A percentile compares a stretch with the other conserved stretches of the same genome.
Conservation (phyloP, 768 basidiomycete species). For the Trametes maxima region DNA sequence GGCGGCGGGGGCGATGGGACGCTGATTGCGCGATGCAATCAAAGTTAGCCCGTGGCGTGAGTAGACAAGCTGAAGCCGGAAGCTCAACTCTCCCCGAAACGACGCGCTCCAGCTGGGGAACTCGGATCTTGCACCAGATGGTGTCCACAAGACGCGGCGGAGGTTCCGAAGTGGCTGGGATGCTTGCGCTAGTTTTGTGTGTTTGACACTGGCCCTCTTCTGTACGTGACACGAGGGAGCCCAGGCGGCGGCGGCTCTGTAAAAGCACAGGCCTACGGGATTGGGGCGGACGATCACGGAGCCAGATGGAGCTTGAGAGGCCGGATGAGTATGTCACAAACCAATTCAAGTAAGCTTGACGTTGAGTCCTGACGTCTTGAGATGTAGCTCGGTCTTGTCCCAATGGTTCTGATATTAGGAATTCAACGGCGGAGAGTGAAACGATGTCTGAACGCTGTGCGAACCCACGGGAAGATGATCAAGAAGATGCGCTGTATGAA, state of each 20-base stretch:
- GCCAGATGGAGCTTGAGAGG: neutral
- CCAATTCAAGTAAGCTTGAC: neutral
- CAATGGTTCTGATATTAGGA: neutral
- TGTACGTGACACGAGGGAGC: neutral
- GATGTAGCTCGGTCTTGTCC: neutral
- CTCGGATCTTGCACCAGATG: neutral
- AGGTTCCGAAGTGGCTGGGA: neutral
- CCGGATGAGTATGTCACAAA: no score
- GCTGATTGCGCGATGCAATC: slow-evolving; percentile 14
- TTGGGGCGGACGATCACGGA: neutral
- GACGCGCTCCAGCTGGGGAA: neutral
- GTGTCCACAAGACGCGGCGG: neutral
- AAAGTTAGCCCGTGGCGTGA: neutral
- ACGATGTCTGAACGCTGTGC: neutral
- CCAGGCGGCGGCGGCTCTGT: neutral
- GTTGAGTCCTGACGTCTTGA: neutral
- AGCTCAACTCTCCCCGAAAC: neutral
- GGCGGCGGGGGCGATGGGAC: slow-evolving; percentile 5
- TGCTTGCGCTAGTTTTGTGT: neutral
- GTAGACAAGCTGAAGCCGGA: no score
- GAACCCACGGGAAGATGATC: neutral
- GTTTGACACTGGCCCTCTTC: neutral
- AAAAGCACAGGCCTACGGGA: neutral
- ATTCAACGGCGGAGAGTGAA: neutral
- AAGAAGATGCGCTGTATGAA: neutral